Evolutionary conservation across 208 protist species (phyloP), one percentile per base, ranked within the genome.

Genomic region (Crithidia sp.): DNA sequence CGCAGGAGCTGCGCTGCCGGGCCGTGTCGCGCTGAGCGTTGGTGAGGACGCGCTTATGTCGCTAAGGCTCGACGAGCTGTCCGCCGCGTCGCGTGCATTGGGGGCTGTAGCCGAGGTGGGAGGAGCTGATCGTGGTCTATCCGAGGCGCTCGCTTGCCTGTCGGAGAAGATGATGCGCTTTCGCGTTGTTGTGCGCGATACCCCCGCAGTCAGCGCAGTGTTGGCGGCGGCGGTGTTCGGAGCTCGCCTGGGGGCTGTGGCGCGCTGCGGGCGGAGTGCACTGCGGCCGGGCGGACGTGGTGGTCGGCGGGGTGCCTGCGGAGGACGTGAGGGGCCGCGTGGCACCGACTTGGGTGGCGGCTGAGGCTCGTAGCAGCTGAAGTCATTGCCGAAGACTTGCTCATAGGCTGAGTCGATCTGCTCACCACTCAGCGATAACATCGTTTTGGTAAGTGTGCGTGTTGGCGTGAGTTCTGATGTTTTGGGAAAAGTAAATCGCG

Each of bases 321-420:
- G 45, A 8, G 59, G 63, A 10, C 55, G 36, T 43, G 19, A 40
- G 14, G 8, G 8, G 13, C 37, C 47, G 14, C n/a, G 17, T 5
- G 3, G 16, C n/a, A 47, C 28, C 28, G 16, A 7, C 8, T n/a
- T 54, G 6, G 13, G 37, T 0, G 68, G 47, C 37, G 57, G 59
- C 36, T 59, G 64, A 8, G 37, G 47, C 12, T 43, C 52, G 53
- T 56, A 56, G 64, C 36, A 69, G 41, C 52, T 39, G 28, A 64
- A 50, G 41, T n/a, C 56, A 63, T 52, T 19, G 12, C 64, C 64
- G 45, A 77, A 57, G 17, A 77, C 64, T 37, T 68, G 54, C 56
- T 59, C 71, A 10, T 77, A 65, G 3, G 54, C 63, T 2, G 45
- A 28, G 39, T 71, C 17, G 14, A 71, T 52, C 13, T 58, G 17